Base-by-base conservation (phyloP, 2,329 filamentous ascomycete species). In the Pseudocercospora vitis region DNA sequence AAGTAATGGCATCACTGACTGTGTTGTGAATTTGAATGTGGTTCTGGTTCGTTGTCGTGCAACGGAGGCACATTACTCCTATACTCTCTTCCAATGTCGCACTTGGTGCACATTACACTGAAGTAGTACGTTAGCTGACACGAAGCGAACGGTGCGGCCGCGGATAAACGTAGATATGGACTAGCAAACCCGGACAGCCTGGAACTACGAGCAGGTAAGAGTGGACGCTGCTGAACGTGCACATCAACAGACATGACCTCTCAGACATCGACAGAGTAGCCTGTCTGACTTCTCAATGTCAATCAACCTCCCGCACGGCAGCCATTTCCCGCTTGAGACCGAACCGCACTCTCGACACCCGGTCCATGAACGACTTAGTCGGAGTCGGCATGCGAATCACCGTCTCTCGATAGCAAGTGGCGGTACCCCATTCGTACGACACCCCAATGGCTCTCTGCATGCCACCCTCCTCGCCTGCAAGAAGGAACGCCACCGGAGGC, bases 371-470 rank as follows among this genome's bases (percentile, higher is more conserved):
- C 23, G 42, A 29, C 31, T 52, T 52, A 4, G 50, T 52, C 29
- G 50, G 32, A 14, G 50, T 52, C 21, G 50, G 50, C 50, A 52
- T 47, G 14, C 50, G 40, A 14, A 52, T 52, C 18, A 52, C 40
- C n/a, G 50, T 52, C 44, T 53, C 51, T 23, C 45, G 45, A 44
- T 49, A 49, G 33, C 51, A 53, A 26, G 23, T 32, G 24, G 45
- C 32, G 31, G 51, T 53, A 35, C 45, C 44, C 51, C 51, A 45
- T 18, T 53, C 44, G 18, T 53, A 53, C 7, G 31, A 40, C 14
- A 53, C 50, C 12, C 50, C 50, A n/a, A 52, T 39, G n/a, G 44
- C 50, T 42, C 44, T 29, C 14, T 53, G 44, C 44, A 48, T 48
- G 7, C 50, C 50, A 21, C 33, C 33, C n/a, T 53, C 50, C 12